Percentiles rank a stretch among this genome's conserved stretches.
Conservation (phyloP, 2,329 filamentous ascomycete genomes). For the Arthrobotrys sphaeroides region DNA sequence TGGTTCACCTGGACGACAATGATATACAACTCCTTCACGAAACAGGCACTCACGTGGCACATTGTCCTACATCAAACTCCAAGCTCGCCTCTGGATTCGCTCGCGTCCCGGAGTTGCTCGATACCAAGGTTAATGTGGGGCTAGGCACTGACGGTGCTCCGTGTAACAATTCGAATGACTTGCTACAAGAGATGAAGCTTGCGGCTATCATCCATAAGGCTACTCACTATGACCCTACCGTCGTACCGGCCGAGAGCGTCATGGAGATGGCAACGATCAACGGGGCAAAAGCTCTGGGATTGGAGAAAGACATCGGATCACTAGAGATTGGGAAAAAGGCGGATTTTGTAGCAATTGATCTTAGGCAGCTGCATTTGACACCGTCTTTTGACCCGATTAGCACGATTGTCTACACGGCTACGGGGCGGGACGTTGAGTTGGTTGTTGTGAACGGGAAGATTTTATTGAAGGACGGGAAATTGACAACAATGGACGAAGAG, state of each 20-base stretch:
- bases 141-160: slow-evolving; percentile 68
- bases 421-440: slow-evolving; percentile 63
- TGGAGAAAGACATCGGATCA: slow-evolving; percentile 61
- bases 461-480: slow-evolving; percentile 60
- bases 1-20: slow-evolving; percentile 65
- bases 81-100: slow-evolving; percentile 67
- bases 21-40: slow-evolving; percentile 62
- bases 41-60: slow-evolving; percentile 64
- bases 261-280: slow-evolving; percentile 67
- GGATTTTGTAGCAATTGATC: slow-evolving; percentile 62
- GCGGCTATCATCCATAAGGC: slow-evolving; percentile 64
- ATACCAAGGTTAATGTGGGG: slow-evolving; percentile 63
- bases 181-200: slow-evolving; percentile 66
- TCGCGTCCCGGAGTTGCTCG: slow-evolving; percentile 63
- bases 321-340: slow-evolving; percentile 64
- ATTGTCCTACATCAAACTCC: slow-evolving; percentile 66
- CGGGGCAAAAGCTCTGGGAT: slow-evolving; percentile 63
- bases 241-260: slow-evolving; percentile 63
- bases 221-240: slow-evolving; percentile 60
- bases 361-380: slow-evolving; percentile 57
- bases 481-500: slow-evolving; percentile 62
- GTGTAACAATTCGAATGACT: slow-evolving; percentile 60
- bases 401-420: slow-evolving; percentile 63
- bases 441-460: slow-evolving; percentile 63
- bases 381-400: slow-evolving; percentile 60